Evolutionary conservation across 2,329 filamentous ascomycete species (phyloP).

Genomic region (Ophiostoma novo-ulmi): DNA sequence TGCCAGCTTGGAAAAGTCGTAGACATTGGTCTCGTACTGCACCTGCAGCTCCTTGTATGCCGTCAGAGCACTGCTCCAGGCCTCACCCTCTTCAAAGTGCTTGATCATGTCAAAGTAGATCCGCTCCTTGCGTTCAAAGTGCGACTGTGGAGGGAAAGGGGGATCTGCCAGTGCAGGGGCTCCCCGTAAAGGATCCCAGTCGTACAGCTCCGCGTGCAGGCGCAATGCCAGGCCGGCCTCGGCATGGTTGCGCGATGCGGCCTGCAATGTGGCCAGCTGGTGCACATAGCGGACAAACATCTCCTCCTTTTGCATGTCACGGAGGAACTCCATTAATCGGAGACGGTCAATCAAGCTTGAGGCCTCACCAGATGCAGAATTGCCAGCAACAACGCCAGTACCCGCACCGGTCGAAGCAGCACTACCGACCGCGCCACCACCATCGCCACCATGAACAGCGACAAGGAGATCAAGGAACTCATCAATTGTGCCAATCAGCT

Average conservation of each 20-base stretch:
- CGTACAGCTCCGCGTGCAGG: slow-evolving; percentile 86
- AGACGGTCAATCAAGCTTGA: slow-evolving; percentile 82
- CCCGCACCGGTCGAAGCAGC: not conserved
- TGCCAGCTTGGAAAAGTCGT: slow-evolving; percentile 88
- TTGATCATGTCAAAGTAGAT: slow-evolving; percentile 95
- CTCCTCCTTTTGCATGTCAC: slow-evolving; percentile 94
- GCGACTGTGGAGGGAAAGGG: slow-evolving; percentile 72
- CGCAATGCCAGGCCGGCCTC: slow-evolving; percentile 86
- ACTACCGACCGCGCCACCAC: slow-evolving; percentile 34
- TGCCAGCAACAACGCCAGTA: not conserved
- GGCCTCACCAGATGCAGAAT: slow-evolving; percentile 53
- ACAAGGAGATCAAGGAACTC: slow-evolving; percentile 87
- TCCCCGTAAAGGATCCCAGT: slow-evolving; percentile 72
- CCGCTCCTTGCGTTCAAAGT: slow-evolving; percentile 87
- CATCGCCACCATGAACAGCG: slow-evolving; percentile 75
- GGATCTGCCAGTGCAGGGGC: slow-evolving; percentile 67
- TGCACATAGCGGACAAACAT: slow-evolving; percentile 96
- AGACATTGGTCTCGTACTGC: slow-evolving; percentile 87
- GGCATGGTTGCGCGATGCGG: slow-evolving; percentile 68
- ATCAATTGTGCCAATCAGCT: slow-evolving; percentile 78
- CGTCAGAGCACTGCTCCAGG: slow-evolving; percentile 81
- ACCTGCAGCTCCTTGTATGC: slow-evolving; percentile 84
- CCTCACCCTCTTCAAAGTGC: slow-evolving; percentile 87
- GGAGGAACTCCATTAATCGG: slow-evolving; percentile 89
- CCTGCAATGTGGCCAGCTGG: slow-evolving; percentile 75